Evolutionary conservation across 345 rosid species (phyloP).

Genomic region (Arabidopsis arenosa): DNA sequence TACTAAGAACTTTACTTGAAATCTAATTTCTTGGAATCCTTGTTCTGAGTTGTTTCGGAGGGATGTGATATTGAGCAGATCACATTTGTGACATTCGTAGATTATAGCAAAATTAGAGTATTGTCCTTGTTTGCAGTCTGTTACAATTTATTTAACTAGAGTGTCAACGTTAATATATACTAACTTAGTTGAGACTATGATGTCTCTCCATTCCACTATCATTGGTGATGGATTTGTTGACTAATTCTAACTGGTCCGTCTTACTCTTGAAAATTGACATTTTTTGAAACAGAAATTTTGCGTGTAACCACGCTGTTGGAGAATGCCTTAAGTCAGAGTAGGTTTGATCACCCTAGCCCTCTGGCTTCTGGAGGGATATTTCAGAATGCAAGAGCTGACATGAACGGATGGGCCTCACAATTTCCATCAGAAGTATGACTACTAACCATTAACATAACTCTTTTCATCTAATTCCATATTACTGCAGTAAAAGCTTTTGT

Average conservation of each 20-base stretch:
- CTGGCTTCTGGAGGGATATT: conserved; percentile 90
- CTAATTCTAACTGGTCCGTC: conserved; percentile 92
- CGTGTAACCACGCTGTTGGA: conserved; percentile 99
- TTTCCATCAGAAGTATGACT: conserved; percentile 99
- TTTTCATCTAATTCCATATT: conserved; percentile 68
- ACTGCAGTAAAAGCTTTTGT: conserved; percentile 52
- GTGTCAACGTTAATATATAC: conserved; percentile 44
- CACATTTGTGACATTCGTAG: conserved; percentile 23
- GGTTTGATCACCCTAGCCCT: conserved; percentile 98
- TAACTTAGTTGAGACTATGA: conserved; percentile 61
- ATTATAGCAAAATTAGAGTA: conserved; percentile 18
- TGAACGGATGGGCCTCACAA: conserved; percentile 94
- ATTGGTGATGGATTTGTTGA: conserved; percentile 70
- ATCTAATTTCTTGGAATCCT: conserved; percentile 10
- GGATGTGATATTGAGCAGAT: conserved; percentile 19
- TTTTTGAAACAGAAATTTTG: conserved; percentile 98
- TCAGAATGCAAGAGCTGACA: conserved; percentile 93
- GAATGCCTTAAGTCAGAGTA: conserved; percentile 99
- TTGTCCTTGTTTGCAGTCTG: conserved; percentile 33
- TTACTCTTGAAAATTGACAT: conserved; percentile 96
- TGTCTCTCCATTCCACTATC: conserved; percentile 64
- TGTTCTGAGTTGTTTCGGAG: conserved; percentile 8
- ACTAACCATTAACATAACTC: conserved; percentile 99
- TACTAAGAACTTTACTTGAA: conserved; percentile 8
- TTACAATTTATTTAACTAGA: conserved; percentile 41